These are phyloP conservation scores for Crithidia bombi DNA, from an alignment of 208 protist species.

Conservation along the genomic window DNA sequence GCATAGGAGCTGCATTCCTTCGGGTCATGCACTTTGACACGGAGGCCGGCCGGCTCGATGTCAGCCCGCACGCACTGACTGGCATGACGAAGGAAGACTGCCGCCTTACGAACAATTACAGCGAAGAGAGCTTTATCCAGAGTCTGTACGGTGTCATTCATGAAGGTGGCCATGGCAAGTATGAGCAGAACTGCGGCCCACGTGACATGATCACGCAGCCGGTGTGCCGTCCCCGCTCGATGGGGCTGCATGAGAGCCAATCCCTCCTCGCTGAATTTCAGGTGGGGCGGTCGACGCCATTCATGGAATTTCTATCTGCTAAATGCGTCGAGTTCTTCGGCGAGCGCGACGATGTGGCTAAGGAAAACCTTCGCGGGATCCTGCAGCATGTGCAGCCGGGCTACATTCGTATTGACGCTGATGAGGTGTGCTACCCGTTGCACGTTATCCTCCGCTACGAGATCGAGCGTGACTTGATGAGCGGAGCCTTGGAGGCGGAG, in stretches of 20 bases:
- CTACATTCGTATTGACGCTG: slow-evolving; percentile 83
- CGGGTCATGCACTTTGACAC: slow-evolving; percentile 77
- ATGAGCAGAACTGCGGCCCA: slow-evolving; percentile 88
- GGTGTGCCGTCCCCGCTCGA: slow-evolving; percentile 61
- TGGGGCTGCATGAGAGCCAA: slow-evolving; percentile 91
- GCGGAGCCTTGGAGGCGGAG: slow-evolving; percentile 73
- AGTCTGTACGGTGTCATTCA: slow-evolving; percentile 82
- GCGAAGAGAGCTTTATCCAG: slow-evolving; percentile 50
- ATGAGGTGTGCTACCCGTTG: slow-evolving; percentile 92
- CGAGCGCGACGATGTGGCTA: not conserved
- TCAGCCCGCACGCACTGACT: slow-evolving; percentile 89
- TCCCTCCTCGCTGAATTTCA: slow-evolving; percentile 86
- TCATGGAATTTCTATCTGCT: slow-evolving; percentile 55
- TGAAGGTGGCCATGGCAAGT: slow-evolving; percentile 90
- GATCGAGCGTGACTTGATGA: slow-evolving; percentile 86
- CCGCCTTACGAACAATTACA: slow-evolving; percentile 87
- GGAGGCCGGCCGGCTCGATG: slow-evolving; percentile 83
- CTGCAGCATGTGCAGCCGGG: slow-evolving; percentile 65
- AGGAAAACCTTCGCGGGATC: slow-evolving; percentile 54
- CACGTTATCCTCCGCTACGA: slow-evolving; percentile 92
- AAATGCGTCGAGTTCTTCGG: not conserved
- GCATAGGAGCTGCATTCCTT: slow-evolving; percentile 59
- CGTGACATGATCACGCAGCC: slow-evolving; percentile 63
- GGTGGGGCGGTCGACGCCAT: slow-evolving; percentile 58
- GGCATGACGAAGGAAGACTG: slow-evolving; percentile 81